These are phyloP conservation scores for Hordeum vulgare DNA, from an alignment of 176 grass and related monocot species.

Conservation along the genomic window DNA sequence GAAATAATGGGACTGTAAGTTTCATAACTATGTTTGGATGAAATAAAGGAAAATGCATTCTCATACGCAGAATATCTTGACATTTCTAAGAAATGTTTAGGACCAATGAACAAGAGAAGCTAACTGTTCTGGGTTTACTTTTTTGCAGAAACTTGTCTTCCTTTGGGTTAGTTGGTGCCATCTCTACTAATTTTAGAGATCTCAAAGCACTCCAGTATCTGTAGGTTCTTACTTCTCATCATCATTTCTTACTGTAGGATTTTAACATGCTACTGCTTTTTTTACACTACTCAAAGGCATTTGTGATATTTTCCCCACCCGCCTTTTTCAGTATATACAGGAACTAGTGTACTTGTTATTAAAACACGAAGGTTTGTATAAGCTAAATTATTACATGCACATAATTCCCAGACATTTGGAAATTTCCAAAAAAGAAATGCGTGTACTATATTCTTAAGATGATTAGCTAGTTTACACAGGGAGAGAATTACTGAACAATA, in stretches of 20 bases:
- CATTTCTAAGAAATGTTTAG: not conserved
- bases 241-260: not conserved
- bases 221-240: constrained; percentile 20
- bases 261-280: not conserved
- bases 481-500: not conserved
- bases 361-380: not conserved
- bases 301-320: not conserved
- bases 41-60: not conserved
- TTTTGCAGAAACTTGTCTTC: constrained; percentile 49
- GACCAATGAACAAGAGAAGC: not conserved
- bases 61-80: not conserved
- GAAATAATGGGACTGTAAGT: constrained; percentile 47
- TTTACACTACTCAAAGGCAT: not conserved
- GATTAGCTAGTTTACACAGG: not conserved
- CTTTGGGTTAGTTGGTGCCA: constrained; percentile 37
- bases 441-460: not conserved
- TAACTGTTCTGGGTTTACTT: not conserved
- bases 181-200: constrained; percentile 23
- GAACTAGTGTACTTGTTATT: not conserved
- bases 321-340: not conserved
- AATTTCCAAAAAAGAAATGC: not conserved
- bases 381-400: not conserved
- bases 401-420: not conserved
- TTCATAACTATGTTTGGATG: not conserved
- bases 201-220: constrained; percentile 35